These are phyloP conservation scores for Lentinula boryana DNA, from an alignment of 768 basidiomycete species.

Conservation along the genomic window DNA sequence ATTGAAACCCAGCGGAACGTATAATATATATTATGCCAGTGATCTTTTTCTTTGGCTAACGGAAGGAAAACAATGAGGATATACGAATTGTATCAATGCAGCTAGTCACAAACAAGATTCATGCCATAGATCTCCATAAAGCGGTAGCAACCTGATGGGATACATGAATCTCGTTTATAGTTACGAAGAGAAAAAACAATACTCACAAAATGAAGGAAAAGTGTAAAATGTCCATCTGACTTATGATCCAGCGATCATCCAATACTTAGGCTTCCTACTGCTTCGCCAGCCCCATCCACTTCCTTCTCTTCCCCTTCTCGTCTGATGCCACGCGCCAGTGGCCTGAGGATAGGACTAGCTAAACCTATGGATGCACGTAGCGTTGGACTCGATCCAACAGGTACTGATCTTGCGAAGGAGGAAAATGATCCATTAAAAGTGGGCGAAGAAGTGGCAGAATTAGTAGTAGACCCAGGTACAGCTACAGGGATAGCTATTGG, in stretches of 20 bases:
- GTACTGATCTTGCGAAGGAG: constrained; percentile 42
- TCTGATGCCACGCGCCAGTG: constrained; percentile 48
- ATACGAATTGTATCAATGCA: neutral
- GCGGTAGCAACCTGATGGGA: neutral
- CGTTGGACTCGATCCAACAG: constrained; percentile 69
- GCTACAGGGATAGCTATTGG: constrained; percentile 66
- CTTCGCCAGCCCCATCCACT: constrained; percentile 75
- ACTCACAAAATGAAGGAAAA: neutral
- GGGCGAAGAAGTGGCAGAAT: constrained; percentile 69
- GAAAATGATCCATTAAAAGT: constrained; percentile 49
- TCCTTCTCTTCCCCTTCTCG: constrained; percentile 61
- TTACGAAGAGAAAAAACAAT: neutral
- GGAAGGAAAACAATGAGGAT: constrained; percentile 2
- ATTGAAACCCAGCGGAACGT: neutral
- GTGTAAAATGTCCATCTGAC: neutral
- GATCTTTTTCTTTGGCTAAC: neutral
- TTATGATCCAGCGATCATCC: constrained; percentile 17
- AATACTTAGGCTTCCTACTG: constrained; percentile 58
- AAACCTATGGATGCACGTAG: constrained; percentile 65
- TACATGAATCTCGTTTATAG: neutral
- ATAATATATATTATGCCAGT: neutral
- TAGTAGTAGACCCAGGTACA: constrained; percentile 50
- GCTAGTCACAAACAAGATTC: neutral
- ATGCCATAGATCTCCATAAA: neutral
- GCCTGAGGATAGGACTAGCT: constrained; percentile 71